Conservation (phyloP, 2,329 filamentous ascomycete species). For the Laburnicola sp. region DNA sequence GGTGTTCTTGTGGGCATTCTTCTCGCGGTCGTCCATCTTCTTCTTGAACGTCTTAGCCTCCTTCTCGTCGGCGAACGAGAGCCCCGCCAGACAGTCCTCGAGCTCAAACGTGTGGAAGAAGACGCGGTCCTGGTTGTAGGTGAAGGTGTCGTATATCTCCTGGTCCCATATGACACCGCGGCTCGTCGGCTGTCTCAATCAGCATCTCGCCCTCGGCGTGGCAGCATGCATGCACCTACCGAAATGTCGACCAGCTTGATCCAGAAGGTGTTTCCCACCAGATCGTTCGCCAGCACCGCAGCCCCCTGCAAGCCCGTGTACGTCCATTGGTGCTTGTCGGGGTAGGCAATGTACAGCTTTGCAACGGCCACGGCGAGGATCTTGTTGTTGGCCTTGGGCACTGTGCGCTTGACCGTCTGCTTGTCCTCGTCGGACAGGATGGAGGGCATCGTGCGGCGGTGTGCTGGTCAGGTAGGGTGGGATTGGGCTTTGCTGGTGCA, state of each 20-base stretch:
- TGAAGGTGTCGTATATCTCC: constrained; percentile 93
- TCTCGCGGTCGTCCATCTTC: constrained; percentile 95
- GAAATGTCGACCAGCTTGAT: constrained; percentile 96
- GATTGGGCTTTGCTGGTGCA: neutral
- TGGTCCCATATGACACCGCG: constrained; percentile 56
- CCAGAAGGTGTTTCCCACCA: constrained; percentile 96
- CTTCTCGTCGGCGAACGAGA: constrained; percentile 96
- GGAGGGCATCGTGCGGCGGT: constrained; percentile 53
- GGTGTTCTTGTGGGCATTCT: constrained; percentile 89
- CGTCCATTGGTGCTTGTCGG: constrained; percentile 83
- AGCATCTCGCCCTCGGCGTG: constrained; percentile 9
- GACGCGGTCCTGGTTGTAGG: constrained; percentile 93
- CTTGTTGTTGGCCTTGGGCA: constrained; percentile 94
- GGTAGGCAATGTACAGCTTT: constrained; percentile 89
- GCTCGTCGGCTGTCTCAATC: constrained; percentile 57
- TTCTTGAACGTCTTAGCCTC: constrained; percentile 96
- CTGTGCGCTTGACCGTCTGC: constrained; percentile 90
- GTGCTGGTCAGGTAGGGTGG: constrained; percentile 7
- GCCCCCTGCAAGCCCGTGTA: constrained; percentile 94
- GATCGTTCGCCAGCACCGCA: constrained; percentile 85
- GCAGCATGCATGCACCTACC: constrained; percentile 57
- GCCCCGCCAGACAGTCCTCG: constrained; percentile 83
- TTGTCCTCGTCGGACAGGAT: constrained; percentile 92
- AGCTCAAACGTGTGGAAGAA: constrained; percentile 99
- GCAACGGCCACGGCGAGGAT: constrained; percentile 95